A percentile compares a stretch with the other conserved stretches of the same genome.
Conservation (phyloP, 257 asterid species). For the Capsicum pubescens region DNA sequence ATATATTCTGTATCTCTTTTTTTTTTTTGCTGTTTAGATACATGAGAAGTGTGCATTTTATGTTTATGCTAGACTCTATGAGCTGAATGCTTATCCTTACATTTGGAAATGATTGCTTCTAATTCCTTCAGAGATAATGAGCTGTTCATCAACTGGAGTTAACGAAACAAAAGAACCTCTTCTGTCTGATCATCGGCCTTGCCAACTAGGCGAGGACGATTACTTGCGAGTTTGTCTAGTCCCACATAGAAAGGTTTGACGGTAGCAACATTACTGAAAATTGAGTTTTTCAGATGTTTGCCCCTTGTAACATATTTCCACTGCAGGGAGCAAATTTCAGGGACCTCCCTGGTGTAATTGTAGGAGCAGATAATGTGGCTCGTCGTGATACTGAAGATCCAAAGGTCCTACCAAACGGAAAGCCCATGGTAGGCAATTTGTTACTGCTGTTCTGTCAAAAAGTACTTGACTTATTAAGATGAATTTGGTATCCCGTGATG, state of each 20-base stretch:
- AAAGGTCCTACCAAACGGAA: constrained; percentile 70
- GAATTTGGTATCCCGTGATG: not conserved
- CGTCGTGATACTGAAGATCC: constrained; percentile 62
- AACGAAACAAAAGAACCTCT: constrained; percentile 32
- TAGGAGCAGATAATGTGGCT: constrained; percentile 69
- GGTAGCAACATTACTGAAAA: not conserved
- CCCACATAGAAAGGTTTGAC: constrained; percentile 61
- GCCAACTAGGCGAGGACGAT: constrained; percentile 52
- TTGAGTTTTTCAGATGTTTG: constrained; percentile 17
- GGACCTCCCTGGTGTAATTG: constrained; percentile 73
- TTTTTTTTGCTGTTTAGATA: not conserved
- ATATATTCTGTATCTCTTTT: not conserved
- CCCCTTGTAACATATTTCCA: constrained; percentile 17
- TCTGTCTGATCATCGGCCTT: constrained; percentile 73
- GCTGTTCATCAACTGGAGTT: constrained; percentile 37
- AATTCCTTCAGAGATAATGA: constrained; percentile 55
- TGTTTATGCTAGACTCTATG: not conserved
- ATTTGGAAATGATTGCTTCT: not conserved
- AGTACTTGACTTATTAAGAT: constrained; percentile 22
- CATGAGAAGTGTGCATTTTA: constrained; percentile 11
- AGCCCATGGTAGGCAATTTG: constrained; percentile 48
- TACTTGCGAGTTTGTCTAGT: constrained; percentile 64
- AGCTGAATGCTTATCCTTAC: not conserved
- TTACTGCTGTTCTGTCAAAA: constrained; percentile 2
- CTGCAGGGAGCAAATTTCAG: constrained; percentile 77